These are phyloP conservation scores for Eudorina sp. DNA, from an alignment of 139 green algal genomes.

Conservation along the genomic window DNA sequence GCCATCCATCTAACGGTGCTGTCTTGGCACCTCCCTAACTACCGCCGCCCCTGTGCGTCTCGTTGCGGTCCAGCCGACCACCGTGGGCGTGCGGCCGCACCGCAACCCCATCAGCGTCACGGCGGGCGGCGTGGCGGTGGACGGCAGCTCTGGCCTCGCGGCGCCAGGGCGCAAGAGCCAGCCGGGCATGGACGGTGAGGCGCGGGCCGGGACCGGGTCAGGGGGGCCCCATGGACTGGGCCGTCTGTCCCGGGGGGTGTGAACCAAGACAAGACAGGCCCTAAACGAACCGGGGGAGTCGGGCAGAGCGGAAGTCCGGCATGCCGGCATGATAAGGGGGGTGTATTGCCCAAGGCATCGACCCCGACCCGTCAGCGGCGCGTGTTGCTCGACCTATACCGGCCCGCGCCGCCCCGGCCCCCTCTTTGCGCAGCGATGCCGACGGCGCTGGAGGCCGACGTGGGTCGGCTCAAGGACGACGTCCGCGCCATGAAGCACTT, in stretches of 20 bases:
- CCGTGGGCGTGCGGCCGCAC: background rate
- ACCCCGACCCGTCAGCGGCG: too few relatives aligned
- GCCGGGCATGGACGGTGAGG: conserved; percentile 5
- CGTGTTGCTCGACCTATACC: too few relatives aligned
- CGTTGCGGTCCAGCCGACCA: background rate
- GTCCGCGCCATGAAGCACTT: conserved; percentile 21
- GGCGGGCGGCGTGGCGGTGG: background rate
- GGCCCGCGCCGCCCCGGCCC: background rate
- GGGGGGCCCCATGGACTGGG: too few relatives aligned
- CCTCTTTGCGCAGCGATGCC: background rate
- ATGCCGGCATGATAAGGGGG: too few relatives aligned
- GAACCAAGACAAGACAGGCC: too few relatives aligned
- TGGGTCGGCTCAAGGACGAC: background rate
- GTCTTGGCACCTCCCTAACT: too few relatives aligned
- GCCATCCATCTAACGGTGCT: too few relatives aligned
- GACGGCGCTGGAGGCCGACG: conserved; percentile 1
- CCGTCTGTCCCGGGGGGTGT: too few relatives aligned
- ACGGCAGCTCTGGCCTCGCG: background rate
- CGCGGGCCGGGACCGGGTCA: background rate
- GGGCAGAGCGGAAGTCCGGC: too few relatives aligned
- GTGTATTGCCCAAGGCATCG: too few relatives aligned
- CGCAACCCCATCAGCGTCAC: conserved; percentile 15
- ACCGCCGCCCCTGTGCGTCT: too few relatives aligned
- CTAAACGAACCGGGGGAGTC: too few relatives aligned
- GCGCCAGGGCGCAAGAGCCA: background rate